A percentile compares a stretch with the other conserved stretches of the same genome.
Evolutionary conservation across 1,139 yeast species (phyloP).

Genomic region (Blastobotrys arbuscula): DNA sequence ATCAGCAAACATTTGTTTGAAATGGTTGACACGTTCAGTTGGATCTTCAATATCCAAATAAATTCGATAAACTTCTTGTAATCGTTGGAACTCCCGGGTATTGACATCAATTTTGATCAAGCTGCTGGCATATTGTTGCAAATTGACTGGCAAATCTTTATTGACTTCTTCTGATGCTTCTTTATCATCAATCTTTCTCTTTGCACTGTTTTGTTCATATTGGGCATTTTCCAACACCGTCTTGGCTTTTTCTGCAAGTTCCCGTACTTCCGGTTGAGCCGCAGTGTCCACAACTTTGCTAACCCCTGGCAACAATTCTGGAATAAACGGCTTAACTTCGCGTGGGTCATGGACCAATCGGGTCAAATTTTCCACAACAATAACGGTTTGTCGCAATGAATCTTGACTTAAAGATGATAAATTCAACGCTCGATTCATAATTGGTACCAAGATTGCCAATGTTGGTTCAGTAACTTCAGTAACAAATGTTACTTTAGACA

Average conservation of each 20-base stretch:
- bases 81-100: slow-evolving; percentile 83
- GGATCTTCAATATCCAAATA: slow-evolving; percentile 39
- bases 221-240: slow-evolving; percentile 79
- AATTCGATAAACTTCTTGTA: slow-evolving; percentile 45
- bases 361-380: slow-evolving; percentile 92
- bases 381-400: slow-evolving; percentile 92
- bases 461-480: slow-evolving; percentile 99
- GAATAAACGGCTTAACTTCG: slow-evolving; percentile 85
- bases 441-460: slow-evolving; percentile 82
- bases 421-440: slow-evolving; percentile 83
- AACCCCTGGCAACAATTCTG: slow-evolving; percentile 82
- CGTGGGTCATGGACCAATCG: slow-evolving; percentile 90
- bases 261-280: slow-evolving; percentile 94
- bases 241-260: slow-evolving; percentile 80
- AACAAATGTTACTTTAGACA: slow-evolving; percentile 92
- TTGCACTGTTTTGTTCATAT: slow-evolving; percentile 61
- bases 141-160: slow-evolving; percentile 33
- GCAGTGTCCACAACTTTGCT: slow-evolving; percentile 85
- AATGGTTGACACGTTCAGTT: slow-evolving; percentile 43
- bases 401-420: slow-evolving; percentile 90
- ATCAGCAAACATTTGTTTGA: slow-evolving; percentile 58
- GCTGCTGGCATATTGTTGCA: slow-evolving; percentile 47
- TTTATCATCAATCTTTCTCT: slow-evolving; percentile 59
- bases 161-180: slow-evolving; percentile 45
- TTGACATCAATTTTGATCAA: slow-evolving; percentile 70